A percentile compares a stretch with the other conserved stretches of the same genome.
Evolutionary conservation across 495 filamentous ascomycete species (phyloP).

Genomic region (Wilcoxina mikolae): DNA sequence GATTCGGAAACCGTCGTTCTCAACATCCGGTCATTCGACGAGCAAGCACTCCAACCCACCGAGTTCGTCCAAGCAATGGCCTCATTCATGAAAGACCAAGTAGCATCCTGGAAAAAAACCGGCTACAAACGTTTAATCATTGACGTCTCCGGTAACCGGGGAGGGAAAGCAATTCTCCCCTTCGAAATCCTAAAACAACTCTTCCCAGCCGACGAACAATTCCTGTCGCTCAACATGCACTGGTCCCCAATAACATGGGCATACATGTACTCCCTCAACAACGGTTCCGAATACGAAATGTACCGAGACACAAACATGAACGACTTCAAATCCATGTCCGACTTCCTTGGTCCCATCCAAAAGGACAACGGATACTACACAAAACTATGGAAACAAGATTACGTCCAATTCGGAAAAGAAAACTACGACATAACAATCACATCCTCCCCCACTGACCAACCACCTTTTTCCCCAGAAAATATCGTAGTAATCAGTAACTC

Average conservation of each 20-base stretch:
- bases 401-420: slow-evolving; percentile 12
- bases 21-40: slow-evolving; percentile 9
- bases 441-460: neutral
- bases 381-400: slow-evolving; percentile 16
- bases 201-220: slow-evolving; percentile 15
- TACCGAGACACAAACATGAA: slow-evolving; percentile 8
- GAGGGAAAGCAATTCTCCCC: slow-evolving; percentile 16
- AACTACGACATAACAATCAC: slow-evolving; percentile 9
- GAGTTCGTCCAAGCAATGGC: neutral
- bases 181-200: slow-evolving; percentile 17
- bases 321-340: slow-evolving; percentile 1
- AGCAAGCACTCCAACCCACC: slow-evolving; percentile 5
- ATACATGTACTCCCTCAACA: slow-evolving; percentile 8
- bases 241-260: slow-evolving; percentile 18
- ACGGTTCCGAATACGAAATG: neutral
- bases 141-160: slow-evolving; percentile 17
- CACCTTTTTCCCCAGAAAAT: slow-evolving; percentile 13
- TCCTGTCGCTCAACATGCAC: slow-evolving; percentile 16
- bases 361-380: slow-evolving; percentile 11
- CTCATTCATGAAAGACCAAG: slow-evolving; percentile 6
- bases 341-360: slow-evolving; percentile 11
- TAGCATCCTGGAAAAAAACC: slow-evolving; percentile 10
- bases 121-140: slow-evolving; percentile 19
- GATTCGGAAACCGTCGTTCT: slow-evolving; percentile 16
- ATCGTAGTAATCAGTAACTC: slow-evolving; percentile 19